Evolutionary conservation across 129 eudicot species (phyloP).

Genomic region (Pittosporum tobira): DNA sequence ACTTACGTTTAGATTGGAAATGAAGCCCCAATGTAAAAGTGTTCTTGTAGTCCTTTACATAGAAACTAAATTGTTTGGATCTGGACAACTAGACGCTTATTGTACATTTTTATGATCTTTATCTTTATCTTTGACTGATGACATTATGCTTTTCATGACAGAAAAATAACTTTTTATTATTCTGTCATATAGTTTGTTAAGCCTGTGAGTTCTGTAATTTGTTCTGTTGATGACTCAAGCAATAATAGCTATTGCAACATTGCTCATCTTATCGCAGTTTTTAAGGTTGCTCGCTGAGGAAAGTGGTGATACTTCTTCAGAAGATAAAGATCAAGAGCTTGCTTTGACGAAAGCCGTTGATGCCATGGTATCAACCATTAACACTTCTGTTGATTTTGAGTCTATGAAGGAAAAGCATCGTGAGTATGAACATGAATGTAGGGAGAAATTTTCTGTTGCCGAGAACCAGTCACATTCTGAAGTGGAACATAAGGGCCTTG

Average conservation of each 20-base stretch:
- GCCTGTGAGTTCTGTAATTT: background rate
- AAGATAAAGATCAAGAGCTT: slow-evolving; percentile 56
- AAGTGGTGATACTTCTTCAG: slow-evolving; percentile 39
- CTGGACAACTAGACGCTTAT: no score
- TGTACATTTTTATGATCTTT: no score
- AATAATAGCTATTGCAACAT: slow-evolving; percentile 10
- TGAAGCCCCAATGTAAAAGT: background rate
- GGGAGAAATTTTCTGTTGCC: slow-evolving; percentile 47
- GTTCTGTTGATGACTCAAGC: background rate
- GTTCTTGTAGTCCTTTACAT: no score
- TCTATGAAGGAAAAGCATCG: slow-evolving; percentile 62
- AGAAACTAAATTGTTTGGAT: no score
- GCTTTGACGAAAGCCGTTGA: slow-evolving; percentile 69
- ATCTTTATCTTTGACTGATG: no score
- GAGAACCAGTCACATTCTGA: slow-evolving; percentile 32
- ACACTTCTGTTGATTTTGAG: slow-evolving; percentile 38
- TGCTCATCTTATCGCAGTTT: slow-evolving; percentile 43
- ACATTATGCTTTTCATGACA: background rate
- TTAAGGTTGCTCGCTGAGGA: slow-evolving; percentile 74
- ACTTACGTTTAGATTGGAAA: background rate
- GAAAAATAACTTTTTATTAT: background rate
- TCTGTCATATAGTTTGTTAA: background rate
- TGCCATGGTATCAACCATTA: slow-evolving; percentile 73
- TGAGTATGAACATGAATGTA: slow-evolving; percentile 60
- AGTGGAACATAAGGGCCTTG: slow-evolving; percentile 21